phyloP scores from a whole-genome alignment of 441 rosid genomes.

The Pelargonium citronellum region DNA sequence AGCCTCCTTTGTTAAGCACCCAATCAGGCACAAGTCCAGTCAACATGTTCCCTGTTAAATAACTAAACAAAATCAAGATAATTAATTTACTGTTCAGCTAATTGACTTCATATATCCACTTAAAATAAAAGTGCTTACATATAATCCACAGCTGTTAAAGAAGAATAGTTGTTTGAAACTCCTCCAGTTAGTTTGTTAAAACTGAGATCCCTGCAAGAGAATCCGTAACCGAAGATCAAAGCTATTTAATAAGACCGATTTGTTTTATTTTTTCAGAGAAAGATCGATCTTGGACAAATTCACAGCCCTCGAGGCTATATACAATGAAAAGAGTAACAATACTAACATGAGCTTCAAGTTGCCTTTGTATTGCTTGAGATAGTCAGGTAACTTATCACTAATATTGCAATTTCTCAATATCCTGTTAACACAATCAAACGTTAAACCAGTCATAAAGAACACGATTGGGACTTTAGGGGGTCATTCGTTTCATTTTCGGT shows the following conservation, averaged over 20 bases:
- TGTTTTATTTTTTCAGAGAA: too few species aligned
- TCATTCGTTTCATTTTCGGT: too few species aligned
- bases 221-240: background rate
- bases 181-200: slow-evolving; percentile 53
- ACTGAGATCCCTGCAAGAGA: slow-evolving; percentile 53
- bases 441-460: too few species aligned
- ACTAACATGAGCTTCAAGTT: slow-evolving; percentile 39
- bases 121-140: slow-evolving; percentile 30
- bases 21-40: slow-evolving; percentile 40
- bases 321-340: background rate
- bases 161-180: slow-evolving; percentile 29
- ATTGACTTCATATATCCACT: background rate
- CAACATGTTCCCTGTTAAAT: slow-evolving; percentile 51
- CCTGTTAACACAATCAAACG: slow-evolving; percentile 24
- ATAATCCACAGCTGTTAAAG: slow-evolving; percentile 18
- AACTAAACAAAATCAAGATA: slow-evolving; percentile 27
- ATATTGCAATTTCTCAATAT: slow-evolving; percentile 54
- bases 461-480: too few species aligned
- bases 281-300: background rate
- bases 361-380: slow-evolving; percentile 24
- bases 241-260: background rate
- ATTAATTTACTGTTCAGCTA: background rate
- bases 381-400: slow-evolving; percentile 35
- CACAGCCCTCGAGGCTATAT: too few species aligned
- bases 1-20: slow-evolving; percentile 25